phyloP scores from a whole-genome alignment of 129 eudicot species.

The Helianthus annuus region DNA sequence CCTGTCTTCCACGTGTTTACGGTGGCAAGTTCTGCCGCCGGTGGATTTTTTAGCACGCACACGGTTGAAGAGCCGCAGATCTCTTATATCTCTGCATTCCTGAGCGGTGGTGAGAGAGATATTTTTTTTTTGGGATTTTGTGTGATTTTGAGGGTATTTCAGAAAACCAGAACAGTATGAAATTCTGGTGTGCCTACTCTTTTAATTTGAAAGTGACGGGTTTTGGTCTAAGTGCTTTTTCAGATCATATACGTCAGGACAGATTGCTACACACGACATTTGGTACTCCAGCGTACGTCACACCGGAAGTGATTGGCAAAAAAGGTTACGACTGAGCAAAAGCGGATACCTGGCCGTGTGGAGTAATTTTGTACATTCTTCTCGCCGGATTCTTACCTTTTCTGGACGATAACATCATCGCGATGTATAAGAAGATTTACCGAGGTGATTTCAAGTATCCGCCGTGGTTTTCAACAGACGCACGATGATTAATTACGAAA shows the following conservation, averaged over 20 bases:
- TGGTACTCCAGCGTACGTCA: constrained; percentile 91
- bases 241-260: constrained; percentile 65
- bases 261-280: constrained; percentile 81
- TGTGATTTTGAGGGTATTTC: constrained; percentile 8
- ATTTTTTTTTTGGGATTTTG: constrained; percentile 25
- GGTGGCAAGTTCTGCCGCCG: constrained; percentile 94
- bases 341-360: constrained; percentile 94
- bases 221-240: constrained; percentile 77
- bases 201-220: constrained; percentile 76
- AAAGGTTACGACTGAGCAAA: constrained; percentile 84
- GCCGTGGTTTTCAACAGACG: constrained; percentile 60
- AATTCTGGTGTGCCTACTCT: constrained; percentile 20
- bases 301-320: constrained; percentile 86
- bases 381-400: constrained; percentile 88
- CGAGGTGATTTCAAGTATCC: constrained; percentile 71
- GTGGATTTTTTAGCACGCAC: constrained; percentile 41
- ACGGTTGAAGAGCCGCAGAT: constrained; percentile 42
- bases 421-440: constrained; percentile 73
- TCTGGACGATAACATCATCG: constrained; percentile 64
- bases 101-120: constrained; percentile 13
- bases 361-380: constrained; percentile 74
- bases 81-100: constrained; percentile 92
- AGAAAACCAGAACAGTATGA: not conserved
- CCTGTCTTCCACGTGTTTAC: constrained; percentile 91
- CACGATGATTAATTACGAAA: constrained; percentile 39